Percentiles rank a stretch among this genome's conserved stretches.
These are phyloP conservation scores for Wickerhamomyces chambardii DNA, from an alignment of 805 yeast genomes.

Conservation along the genomic window DNA sequence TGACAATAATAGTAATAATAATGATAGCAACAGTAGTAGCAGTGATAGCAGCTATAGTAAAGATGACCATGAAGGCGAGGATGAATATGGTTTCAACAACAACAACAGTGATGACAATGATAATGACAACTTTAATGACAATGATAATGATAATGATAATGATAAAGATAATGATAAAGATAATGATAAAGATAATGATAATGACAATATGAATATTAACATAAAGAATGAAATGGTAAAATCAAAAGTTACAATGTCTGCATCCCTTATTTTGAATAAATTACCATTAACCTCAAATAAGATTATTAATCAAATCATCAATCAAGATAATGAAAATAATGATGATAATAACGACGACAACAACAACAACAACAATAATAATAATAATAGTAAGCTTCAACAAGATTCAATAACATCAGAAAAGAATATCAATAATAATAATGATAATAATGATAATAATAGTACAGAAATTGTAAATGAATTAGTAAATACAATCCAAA, in stretches of 20 bases:
- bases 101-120: no score
- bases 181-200: slow-evolving; percentile 16
- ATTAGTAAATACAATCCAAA: no score
- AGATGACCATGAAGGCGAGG: no score
- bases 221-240: slow-evolving; percentile 13
- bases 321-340: neutral
- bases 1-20: no score
- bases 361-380: neutral
- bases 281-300: slow-evolving; percentile 12
- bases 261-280: slow-evolving; percentile 13
- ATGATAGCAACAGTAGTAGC: no score
- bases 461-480: slow-evolving; percentile 16
- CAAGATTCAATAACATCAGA: no score
- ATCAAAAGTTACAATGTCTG: slow-evolving; percentile 12
- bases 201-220: slow-evolving; percentile 11
- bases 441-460: no score
- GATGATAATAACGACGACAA: no score
- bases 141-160: neutral
- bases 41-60: no score
- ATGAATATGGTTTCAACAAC: no score
- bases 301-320: slow-evolving; percentile 5
- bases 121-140: no score
- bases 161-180: slow-evolving; percentile 13
- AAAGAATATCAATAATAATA: no score
- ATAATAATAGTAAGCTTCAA: neutral